Conservation (phyloP, 768 basidiomycete genomes). For the Terana coerulea region DNA sequence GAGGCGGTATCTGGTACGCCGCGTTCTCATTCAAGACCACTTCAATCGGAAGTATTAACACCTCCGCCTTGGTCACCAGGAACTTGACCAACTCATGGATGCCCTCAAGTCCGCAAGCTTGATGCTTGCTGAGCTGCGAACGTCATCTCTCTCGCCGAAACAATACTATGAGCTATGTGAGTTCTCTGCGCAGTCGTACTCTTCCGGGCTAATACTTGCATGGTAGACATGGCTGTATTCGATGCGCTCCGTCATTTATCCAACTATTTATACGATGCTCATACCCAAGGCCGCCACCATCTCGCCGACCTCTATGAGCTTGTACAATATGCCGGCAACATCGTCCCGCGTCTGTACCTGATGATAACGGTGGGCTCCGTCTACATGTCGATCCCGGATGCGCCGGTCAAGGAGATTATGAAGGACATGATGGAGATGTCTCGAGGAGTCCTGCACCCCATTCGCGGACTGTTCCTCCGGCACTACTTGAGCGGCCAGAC, state of each 20-base stretch:
- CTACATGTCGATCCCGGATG: slow-evolving; percentile 97
- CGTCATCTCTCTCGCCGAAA: slow-evolving; percentile 90
- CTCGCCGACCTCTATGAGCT: slow-evolving; percentile 98
- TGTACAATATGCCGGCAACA: slow-evolving; percentile 98
- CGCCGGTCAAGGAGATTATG: slow-evolving; percentile 99
- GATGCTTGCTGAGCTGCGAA: slow-evolving; percentile 95
- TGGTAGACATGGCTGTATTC: slow-evolving; percentile 96
- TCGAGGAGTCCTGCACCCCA: slow-evolving; percentile 94
- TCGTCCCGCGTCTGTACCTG: slow-evolving; percentile 89
- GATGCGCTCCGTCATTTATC: slow-evolving; percentile 93
- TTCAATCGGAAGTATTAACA: background rate
- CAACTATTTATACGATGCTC: slow-evolving; percentile 95
- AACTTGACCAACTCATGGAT: slow-evolving; percentile 97
- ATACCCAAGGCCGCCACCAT: slow-evolving; percentile 87
- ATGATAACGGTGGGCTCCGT: slow-evolving; percentile 99
- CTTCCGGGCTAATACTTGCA: background rate
- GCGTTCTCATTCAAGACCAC: background rate
- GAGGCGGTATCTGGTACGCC: slow-evolving; percentile 81
- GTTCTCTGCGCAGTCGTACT: slow-evolving; percentile 3
- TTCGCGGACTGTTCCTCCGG: slow-evolving; percentile 89
- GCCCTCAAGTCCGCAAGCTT: slow-evolving; percentile 95
- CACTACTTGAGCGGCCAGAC: slow-evolving; percentile 98
- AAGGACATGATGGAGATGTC: slow-evolving; percentile 99
- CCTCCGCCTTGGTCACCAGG: slow-evolving; percentile 41
- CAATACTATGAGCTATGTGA: slow-evolving; percentile 98